phyloP scores from a whole-genome alignment of 306 rosid species.

The Fagus sylvatica region DNA sequence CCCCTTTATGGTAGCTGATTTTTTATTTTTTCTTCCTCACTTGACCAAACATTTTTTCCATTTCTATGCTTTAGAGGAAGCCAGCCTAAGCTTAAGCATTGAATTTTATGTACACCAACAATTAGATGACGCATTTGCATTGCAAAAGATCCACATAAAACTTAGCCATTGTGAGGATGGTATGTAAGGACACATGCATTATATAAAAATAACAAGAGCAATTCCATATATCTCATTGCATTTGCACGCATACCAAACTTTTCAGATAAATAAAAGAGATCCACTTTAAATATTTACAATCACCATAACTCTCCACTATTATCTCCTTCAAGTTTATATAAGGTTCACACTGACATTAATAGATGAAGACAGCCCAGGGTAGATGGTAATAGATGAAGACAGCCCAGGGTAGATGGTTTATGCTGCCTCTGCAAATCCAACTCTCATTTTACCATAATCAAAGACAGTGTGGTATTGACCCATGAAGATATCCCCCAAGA shows the following conservation, averaged over 20 bases:
- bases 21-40: too few relatives aligned
- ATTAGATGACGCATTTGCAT: too few relatives aligned
- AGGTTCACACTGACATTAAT: neutral
- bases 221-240: neutral
- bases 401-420: constrained; percentile 24
- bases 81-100: too few relatives aligned
- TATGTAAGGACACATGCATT: too few relatives aligned
- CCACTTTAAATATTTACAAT: neutral
- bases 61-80: too few relatives aligned
- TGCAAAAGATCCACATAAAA: too few relatives aligned
- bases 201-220: neutral
- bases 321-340: neutral
- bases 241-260: neutral
- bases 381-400: neutral
- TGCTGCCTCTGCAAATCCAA: constrained; percentile 90
- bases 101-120: too few relatives aligned
- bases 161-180: too few relatives aligned
- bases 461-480: constrained; percentile 88
- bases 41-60: too few relatives aligned
- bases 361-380: neutral
- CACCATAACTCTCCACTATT: neutral
- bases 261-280: neutral
- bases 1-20: too few relatives aligned
- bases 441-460: constrained; percentile 67
- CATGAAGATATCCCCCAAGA: constrained; percentile 92